Conservation (phyloP, 2,329 filamentous ascomycete species). For the Venturia effusa region DNA sequence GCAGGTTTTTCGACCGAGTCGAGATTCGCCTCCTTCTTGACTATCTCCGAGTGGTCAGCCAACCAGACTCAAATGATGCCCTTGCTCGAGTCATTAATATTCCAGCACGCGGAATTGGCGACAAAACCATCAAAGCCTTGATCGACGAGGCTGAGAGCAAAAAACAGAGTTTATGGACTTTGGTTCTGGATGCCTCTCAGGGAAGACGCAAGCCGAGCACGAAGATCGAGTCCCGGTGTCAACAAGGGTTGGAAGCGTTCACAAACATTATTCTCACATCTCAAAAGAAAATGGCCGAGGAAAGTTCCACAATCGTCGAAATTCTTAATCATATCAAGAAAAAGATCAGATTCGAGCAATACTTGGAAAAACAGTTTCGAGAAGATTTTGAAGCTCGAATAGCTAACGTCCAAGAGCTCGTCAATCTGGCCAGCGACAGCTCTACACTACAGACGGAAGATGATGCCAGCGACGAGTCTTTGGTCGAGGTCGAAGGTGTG, state of each 20-base stretch:
- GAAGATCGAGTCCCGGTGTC: slow-evolving; percentile 43
- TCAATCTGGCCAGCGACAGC: slow-evolving; percentile 68
- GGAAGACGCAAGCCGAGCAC: slow-evolving; percentile 40
- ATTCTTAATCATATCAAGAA: slow-evolving; percentile 48
- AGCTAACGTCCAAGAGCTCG: slow-evolving; percentile 84
- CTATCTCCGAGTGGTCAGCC: slow-evolving; percentile 75
- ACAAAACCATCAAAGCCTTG: slow-evolving; percentile 62
- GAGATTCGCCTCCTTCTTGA: slow-evolving; percentile 84
- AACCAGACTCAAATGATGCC: slow-evolving; percentile 80
- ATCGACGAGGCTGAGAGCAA: slow-evolving; percentile 64
- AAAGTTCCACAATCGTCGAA: slow-evolving; percentile 31
- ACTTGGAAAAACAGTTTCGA: slow-evolving; percentile 55
- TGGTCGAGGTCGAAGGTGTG: slow-evolving; percentile 60
- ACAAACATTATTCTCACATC: slow-evolving; percentile 49
- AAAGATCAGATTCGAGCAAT: slow-evolving; percentile 62
- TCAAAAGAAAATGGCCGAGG: slow-evolving; percentile 41
- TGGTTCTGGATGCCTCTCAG: slow-evolving; percentile 51
- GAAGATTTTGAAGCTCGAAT: slow-evolving; percentile 70
- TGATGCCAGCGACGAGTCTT: slow-evolving; percentile 32
- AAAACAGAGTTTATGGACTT: slow-evolving; percentile 61
- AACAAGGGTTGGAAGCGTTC: slow-evolving; percentile 47
- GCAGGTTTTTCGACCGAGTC: slow-evolving; percentile 80
- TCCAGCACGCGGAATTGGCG: slow-evolving; percentile 71
- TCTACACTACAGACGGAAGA: slow-evolving; percentile 33
- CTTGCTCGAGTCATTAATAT: slow-evolving; percentile 75